Conservation (phyloP, 352 stramenopile species). For the Pythium vanterpoolii region DNA sequence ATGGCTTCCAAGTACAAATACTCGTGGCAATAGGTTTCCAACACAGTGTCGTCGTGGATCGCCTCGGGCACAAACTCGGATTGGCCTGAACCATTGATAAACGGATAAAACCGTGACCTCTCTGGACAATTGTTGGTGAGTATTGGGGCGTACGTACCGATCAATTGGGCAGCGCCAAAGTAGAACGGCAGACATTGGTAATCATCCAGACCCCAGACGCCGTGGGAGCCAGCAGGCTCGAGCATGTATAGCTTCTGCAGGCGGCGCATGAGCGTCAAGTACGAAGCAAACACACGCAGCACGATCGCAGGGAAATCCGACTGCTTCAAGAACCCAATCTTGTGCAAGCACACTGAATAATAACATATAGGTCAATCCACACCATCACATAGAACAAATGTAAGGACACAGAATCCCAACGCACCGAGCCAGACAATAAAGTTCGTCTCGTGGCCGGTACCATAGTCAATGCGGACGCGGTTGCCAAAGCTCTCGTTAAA, state of each 20-base stretch:
- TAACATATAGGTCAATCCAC: conserved; percentile 10
- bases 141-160: conserved; percentile 28
- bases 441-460: conserved; percentile 97
- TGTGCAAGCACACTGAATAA: conserved; percentile 74
- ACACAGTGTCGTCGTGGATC: conserved; percentile 71
- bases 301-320: conserved; percentile 83
- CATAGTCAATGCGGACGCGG: conserved; percentile 97
- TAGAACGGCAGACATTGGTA: conserved; percentile 99
- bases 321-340: conserved; percentile 88
- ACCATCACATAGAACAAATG: background rate
- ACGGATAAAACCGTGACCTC: background rate
- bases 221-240: conserved; percentile 98
- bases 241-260: conserved; percentile 97
- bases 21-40: conserved; percentile 59
- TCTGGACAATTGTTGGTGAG: background rate
- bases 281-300: conserved; percentile 90
- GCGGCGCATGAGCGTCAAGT: conserved; percentile 92
- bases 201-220: conserved; percentile 98
- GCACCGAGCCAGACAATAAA: conserved; percentile 95
- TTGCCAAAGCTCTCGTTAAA: conserved; percentile 97
- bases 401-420: background rate
- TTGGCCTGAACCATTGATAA: conserved; percentile 37
- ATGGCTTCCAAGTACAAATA: conserved; percentile 94
- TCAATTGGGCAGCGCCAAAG: conserved; percentile 96
- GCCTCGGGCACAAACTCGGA: conserved; percentile 61